Base-by-base conservation (phyloP, 2,329 filamentous ascomycete species). In the Anisogramma anomala region DNA sequence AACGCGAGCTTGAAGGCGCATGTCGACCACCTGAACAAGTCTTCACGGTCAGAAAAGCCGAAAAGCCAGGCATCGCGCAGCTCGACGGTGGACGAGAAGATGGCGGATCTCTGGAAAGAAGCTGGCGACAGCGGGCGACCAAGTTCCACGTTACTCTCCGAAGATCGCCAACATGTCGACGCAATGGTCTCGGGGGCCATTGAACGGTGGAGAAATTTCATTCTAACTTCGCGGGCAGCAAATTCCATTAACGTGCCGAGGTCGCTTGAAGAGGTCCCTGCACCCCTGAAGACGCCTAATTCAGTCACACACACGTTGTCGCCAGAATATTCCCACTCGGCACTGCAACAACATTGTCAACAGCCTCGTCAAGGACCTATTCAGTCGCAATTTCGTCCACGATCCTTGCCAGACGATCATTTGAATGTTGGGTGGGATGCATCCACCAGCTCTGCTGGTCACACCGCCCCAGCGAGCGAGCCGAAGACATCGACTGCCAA, bases 31-130 rank as follows among this genome's bases (percentile, higher is more conserved):
- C 56, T 79, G 18, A 74, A 70, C 50, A 67, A 68, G 6, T 55
- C 73, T 13, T 74, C 79, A 50, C 74, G 78, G 47, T 74, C 75
- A 0, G 66, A 69, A 17, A 76, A 80, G 52, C 78, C 72, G 52
- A 72, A 66, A 47, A 58, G 75, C 18, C 52, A 67, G 5, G 59
- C 68, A 0, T 74, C 76, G 0, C 58, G 63, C 6, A 75, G 70
- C 0, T 57, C 76, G 3, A 68, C 69, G 2, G 43, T 79, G 34
- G 68, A 71, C 37, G 61, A 66, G 20, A 63, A 69, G 3, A 47
- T 74, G 13, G 52, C 77, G 17, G 57, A 61, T 8, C 62, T 66
- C 36, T 48, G 73, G 20, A 63, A 66, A 18, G 69, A 74, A 39
- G 52, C 66, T 15, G 64, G 63, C 3, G 52, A 65, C 39, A 62